Percentiles rank a stretch among this genome's conserved stretches.
Conservation (phyloP, 352 stramenopile genomes). For the Blastocystis sp. region DNA sequence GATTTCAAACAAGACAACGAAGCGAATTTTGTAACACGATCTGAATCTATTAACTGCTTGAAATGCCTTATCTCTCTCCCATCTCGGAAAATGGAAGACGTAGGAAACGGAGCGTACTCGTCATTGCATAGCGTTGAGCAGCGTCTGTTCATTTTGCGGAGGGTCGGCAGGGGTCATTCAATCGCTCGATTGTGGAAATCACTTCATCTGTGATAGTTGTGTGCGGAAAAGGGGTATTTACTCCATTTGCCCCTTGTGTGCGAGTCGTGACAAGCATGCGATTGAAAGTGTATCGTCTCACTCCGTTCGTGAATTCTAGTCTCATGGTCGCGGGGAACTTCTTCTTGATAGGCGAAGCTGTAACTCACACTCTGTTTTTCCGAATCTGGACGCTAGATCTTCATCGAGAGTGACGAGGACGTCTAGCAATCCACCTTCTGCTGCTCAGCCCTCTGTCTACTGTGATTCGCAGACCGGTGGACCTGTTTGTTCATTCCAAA, state of each 20-base stretch:
- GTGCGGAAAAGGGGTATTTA: not conserved
- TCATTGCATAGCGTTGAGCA: slow-evolving; percentile 12
- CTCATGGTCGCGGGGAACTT: not conserved
- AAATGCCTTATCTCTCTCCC: slow-evolving; percentile 46
- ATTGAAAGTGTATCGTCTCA: not conserved
- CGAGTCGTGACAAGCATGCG: not conserved
- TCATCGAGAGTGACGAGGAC: not conserved
- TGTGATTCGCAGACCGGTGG: not conserved
- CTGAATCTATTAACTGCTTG: not conserved
- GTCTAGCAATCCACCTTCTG: not conserved
- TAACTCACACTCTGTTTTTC: not conserved
- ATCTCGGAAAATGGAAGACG: slow-evolving; percentile 55
- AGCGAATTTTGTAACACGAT: not conserved
- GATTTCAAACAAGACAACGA: not conserved
- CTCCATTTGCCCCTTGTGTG: slow-evolving; percentile 8
- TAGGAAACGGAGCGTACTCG: not conserved
- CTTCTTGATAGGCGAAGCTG: not conserved
- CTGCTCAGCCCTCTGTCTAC: not conserved
- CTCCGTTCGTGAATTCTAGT: not conserved
- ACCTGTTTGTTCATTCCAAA: not conserved
- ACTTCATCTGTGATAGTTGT: slow-evolving; percentile 40
- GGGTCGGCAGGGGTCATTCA: not conserved
- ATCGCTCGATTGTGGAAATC: slow-evolving; percentile 38
- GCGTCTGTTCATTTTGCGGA: slow-evolving; percentile 54
- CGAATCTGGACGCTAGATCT: not conserved